Evolutionary conservation across 148 eudicot genomes (phyloP).

Genomic region (Mesembryanthemum crystallinum): DNA sequence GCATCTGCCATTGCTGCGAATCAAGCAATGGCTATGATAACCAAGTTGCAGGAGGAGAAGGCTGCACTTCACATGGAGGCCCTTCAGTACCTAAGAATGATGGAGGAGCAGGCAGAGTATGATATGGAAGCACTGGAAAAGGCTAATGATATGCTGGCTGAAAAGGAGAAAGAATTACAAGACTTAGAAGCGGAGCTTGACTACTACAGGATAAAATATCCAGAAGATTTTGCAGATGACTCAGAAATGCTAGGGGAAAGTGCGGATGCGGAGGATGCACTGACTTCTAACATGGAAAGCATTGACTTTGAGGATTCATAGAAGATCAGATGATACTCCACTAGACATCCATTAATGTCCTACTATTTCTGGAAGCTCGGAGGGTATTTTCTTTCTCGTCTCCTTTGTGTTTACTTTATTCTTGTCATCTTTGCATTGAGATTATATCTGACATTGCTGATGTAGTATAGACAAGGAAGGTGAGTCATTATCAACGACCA

Average conservation of each 20-base stretch:
- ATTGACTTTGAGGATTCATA: conserved; percentile 18
- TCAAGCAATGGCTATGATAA: conserved; percentile 89
- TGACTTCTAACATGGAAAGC: conserved; percentile 9
- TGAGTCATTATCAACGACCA: neutral
- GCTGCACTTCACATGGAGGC: conserved; percentile 80
- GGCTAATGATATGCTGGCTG: conserved; percentile 61
- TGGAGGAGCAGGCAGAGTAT: conserved; percentile 85
- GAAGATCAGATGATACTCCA: neutral
- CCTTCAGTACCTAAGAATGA: conserved; percentile 70
- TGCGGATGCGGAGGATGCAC: conserved; percentile 12
- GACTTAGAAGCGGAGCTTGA: conserved; percentile 67
- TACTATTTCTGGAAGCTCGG: conserved; percentile 17
- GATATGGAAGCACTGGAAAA: conserved; percentile 66
- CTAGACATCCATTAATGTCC: conserved; percentile 14
- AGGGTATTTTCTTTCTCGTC: conserved; percentile 12
- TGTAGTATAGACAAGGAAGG: neutral
- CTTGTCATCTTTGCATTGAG: neutral
- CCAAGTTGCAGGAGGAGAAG: conserved; percentile 81
- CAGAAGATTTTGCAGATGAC: conserved; percentile 36
- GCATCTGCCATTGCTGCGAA: conserved; percentile 65
- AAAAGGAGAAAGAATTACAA: conserved; percentile 70
- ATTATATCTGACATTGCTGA: neutral
- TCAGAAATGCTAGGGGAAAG: conserved; percentile 21
- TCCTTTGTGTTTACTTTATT: neutral
- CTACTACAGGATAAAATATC: conserved; percentile 35